phyloP scores from a whole-genome alignment of 2,329 filamentous ascomycete genomes.

The Aspergillus bombycis region DNA sequence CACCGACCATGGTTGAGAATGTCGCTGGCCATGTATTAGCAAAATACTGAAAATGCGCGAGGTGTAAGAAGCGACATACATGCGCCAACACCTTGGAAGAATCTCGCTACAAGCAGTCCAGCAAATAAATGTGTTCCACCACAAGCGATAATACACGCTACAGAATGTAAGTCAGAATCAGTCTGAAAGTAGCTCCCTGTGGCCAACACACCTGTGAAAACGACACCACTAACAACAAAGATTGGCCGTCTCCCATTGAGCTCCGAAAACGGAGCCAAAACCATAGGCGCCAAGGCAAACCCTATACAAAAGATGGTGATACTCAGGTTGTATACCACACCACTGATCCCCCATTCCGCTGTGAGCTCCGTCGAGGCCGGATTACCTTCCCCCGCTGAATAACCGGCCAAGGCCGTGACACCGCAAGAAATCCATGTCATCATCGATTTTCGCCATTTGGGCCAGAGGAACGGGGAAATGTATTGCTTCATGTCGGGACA shows the following conservation, averaged over 20 bases:
- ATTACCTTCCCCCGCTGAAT: conserved; percentile 78
- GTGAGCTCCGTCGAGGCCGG: conserved; percentile 69
- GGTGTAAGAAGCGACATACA: conserved; percentile 52
- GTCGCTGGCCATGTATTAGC: conserved; percentile 42
- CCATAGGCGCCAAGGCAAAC: conserved; percentile 83
- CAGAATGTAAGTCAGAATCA: conserved; percentile 18
- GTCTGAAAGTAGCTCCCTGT: too few relatives aligned
- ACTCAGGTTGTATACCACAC: conserved; percentile 69
- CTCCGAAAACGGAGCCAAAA: conserved; percentile 84
- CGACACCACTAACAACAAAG: conserved; percentile 71
- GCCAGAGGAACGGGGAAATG: conserved; percentile 74
- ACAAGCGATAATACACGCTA: conserved; percentile 69
- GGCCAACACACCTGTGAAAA: conserved; percentile 61
- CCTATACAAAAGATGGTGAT: conserved; percentile 82
- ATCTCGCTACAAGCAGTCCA: conserved; percentile 75
- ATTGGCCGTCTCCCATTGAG: conserved; percentile 85
- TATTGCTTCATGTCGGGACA: conserved; percentile 69
- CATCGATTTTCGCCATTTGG: conserved; percentile 67
- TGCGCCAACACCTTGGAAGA: conserved; percentile 76
- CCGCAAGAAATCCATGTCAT: conserved; percentile 74
- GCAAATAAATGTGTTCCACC: conserved; percentile 70
- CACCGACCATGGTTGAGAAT: conserved; percentile 90
- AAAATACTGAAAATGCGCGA: neutral
- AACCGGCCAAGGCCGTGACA: conserved; percentile 77
- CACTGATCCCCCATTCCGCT: conserved; percentile 65